These are phyloP conservation scores for Fomitopsis pinicola DNA, from an alignment of 1,284 basidiomycete species.

Conservation along the genomic window DNA sequence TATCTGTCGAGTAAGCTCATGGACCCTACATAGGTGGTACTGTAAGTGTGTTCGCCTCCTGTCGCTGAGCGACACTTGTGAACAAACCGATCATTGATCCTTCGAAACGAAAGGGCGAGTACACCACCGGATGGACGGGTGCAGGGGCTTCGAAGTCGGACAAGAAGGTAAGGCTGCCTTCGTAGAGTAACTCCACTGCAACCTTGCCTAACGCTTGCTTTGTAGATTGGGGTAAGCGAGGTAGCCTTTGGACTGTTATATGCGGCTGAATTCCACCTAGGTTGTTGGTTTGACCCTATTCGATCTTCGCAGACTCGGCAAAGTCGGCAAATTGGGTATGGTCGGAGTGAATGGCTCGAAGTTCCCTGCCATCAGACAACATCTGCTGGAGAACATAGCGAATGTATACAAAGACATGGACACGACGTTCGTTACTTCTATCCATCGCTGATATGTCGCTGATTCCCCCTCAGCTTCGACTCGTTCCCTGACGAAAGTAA, in stretches of 20 bases:
- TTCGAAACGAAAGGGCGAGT: constrained; percentile 61
- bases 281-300: constrained; percentile 90
- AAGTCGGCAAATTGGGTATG: constrained; percentile 76
- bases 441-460: background rate
- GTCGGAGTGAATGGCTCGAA: constrained; percentile 82
- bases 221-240: constrained; percentile 61
- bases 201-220: background rate
- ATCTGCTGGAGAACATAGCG: constrained; percentile 81
- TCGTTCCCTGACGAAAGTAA: constrained; percentile 72
- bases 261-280: constrained; percentile 31
- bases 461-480: constrained; percentile 52
- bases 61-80: background rate
- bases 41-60: constrained; percentile 8
- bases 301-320: constrained; percentile 82
- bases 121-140: constrained; percentile 92
- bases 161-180: constrained; percentile 65
- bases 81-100: background rate
- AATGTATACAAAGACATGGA: constrained; percentile 86
- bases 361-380: constrained; percentile 80
- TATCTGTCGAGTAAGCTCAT: constrained; percentile 5
- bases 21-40: constrained; percentile 18
- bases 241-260: background rate
- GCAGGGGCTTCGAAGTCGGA: constrained; percentile 90
- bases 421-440: constrained; percentile 50
- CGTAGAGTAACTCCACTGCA: background rate